These are phyloP conservation scores for Trametes cingulata DNA, from an alignment of 768 basidiomycete species.

Conservation along the genomic window DNA sequence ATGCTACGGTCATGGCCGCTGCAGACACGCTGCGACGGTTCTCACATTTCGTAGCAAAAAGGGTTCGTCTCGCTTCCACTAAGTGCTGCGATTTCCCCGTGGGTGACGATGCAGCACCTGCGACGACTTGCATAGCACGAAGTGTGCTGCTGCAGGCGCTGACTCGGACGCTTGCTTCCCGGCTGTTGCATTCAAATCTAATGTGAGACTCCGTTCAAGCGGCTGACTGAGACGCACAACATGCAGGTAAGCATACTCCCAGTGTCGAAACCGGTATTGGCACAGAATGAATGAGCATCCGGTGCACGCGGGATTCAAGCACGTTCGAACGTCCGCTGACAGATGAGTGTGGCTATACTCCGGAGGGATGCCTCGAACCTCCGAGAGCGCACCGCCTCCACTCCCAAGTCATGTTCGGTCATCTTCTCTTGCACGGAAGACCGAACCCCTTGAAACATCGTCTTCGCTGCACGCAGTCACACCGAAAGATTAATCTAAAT, in stretches of 20 bases:
- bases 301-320: not conserved
- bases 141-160: too few species aligned
- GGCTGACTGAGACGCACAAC: too few species aligned
- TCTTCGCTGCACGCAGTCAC: not conserved
- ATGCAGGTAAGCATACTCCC: not conserved
- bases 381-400: not conserved
- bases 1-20: not conserved
- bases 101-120: not conserved
- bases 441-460: not conserved
- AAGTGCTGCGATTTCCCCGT: too few species aligned
- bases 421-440: not conserved
- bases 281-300: not conserved
- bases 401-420: not conserved
- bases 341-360: too few species aligned
- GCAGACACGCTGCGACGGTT: not conserved
- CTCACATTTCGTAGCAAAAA: too few species aligned
- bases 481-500: slow-evolving; percentile 12
- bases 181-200: too few species aligned
- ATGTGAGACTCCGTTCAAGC: too few species aligned
- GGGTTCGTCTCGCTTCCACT: too few species aligned
- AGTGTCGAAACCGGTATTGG: not conserved
- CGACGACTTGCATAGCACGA: too few species aligned
- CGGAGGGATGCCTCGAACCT: too few species aligned
- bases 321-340: not conserved
- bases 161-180: too few species aligned